Evolutionary conservation across 108 stramenopile species (phyloP).

Genomic region (Cylindrotheca closterium): DNA sequence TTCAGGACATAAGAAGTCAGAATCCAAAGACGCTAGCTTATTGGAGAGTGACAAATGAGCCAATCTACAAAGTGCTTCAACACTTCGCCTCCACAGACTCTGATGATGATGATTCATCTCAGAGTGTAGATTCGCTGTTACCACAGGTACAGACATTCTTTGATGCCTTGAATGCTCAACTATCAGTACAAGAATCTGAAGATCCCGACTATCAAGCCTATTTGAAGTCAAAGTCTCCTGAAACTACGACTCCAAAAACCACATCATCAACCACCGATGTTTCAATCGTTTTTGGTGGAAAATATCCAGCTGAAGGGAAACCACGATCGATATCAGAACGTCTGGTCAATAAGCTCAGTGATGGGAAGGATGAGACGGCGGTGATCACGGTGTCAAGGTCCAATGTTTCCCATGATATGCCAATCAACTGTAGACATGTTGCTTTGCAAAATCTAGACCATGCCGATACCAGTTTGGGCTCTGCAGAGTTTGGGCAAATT

Average conservation of each 20-base stretch:
- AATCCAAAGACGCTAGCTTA: slow-evolving; percentile 14
- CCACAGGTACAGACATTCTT: slow-evolving; percentile 12
- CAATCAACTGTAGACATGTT: neutral
- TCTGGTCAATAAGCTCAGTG: slow-evolving; percentile 16
- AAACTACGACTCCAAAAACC: neutral
- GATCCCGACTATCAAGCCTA: slow-evolving; percentile 1
- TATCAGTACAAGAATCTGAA: slow-evolving; percentile 15
- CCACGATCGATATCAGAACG: slow-evolving; percentile 19
- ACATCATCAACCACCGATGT: neutral
- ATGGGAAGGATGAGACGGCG: neutral
- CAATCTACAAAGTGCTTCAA: slow-evolving; percentile 1
- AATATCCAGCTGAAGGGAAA: slow-evolving; percentile 3
- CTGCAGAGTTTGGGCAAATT: slow-evolving; percentile 8
- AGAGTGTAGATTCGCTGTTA: neutral
- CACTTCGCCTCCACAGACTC: slow-evolving; percentile 2
- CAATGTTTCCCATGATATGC: neutral
- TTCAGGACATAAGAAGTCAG: slow-evolving; percentile 3
- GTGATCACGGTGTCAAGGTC: slow-evolving; percentile 19
- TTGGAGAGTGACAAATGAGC: slow-evolving; percentile 13
- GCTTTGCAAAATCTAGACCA: slow-evolving; percentile 3
- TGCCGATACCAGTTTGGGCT: neutral
- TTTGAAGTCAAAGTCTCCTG: neutral
- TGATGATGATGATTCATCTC: neutral
- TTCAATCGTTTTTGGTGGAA: slow-evolving; percentile 25
- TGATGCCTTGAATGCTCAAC: slow-evolving; percentile 3